Evolutionary conservation across 345 rosid genomes (phyloP), one percentile per base, ranked within the genome.

Genomic region (Bruguiera parviflora): DNA sequence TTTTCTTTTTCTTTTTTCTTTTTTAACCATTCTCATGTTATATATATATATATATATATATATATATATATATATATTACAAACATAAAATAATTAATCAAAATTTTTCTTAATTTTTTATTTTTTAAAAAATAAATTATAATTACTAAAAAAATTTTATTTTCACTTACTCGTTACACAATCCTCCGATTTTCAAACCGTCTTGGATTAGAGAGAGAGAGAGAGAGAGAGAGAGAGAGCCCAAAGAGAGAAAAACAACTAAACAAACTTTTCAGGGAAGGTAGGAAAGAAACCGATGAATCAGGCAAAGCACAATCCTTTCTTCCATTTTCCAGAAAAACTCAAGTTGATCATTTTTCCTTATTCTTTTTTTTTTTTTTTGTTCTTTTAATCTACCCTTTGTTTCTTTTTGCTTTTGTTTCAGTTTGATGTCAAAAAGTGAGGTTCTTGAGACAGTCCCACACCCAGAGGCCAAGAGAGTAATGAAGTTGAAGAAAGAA

Each of bases 401-500:
- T 46, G 5, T 39, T 18, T 19, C 15, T 2, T 6, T 13, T 27
- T 9, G 4, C 5, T 35, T 8, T 69, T 33, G 25, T 33, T 37
- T 5, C 18, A 63, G 61, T 25, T 67, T 10, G 0, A 76, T 76
- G 85, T 77, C 83, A 63, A 68, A 75, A 61, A 25, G 58, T 31
- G 66, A 58, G 46, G 68, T 49, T 25, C 61, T 28, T 31, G 69
- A 55, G 47, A 28, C 66, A 5, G 52, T 59, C n/a, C 68, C 68
- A 11, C 29, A 65, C 28, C 13, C 55, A 16, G 18, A 20, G 19
- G 21, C 16, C 24, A 63, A 52, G 20, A 61, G 69, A 72, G 81
- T 31, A 53, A 25, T 59, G 49, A 87, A 80, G 77, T 72, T 85
- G 64, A 77, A 79, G 77, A 77, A 74, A 28, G 75, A 84, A 67